A percentile compares a stretch with the other conserved stretches of the same genome.
These are phyloP conservation scores for Escallonia herrerae DNA, from an alignment of 129 eudicot genomes.

Conservation along the genomic window DNA sequence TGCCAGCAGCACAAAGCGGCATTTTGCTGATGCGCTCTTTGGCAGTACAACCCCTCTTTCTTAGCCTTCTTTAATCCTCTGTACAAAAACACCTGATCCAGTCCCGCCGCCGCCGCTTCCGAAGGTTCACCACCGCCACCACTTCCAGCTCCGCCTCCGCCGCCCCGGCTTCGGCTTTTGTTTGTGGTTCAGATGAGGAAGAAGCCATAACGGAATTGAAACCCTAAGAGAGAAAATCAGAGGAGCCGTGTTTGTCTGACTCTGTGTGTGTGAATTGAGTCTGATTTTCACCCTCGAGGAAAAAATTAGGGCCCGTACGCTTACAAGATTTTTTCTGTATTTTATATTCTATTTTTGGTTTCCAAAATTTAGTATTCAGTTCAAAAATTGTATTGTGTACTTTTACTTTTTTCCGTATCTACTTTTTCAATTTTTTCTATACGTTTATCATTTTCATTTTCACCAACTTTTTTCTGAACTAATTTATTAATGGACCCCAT, in stretches of 20 bases:
- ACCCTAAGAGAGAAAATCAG: slow-evolving; percentile 32
- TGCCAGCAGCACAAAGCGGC: slow-evolving; percentile 99
- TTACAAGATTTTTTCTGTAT: too few relatives aligned
- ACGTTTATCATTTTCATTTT: too few relatives aligned
- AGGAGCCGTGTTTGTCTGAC: background rate
- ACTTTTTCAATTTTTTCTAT: too few relatives aligned
- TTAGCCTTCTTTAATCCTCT: slow-evolving; percentile 81
- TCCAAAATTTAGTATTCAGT: too few relatives aligned
- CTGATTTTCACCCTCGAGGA: background rate
- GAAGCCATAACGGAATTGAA: slow-evolving; percentile 28
- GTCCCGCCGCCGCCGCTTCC: slow-evolving; percentile 21
- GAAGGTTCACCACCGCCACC: slow-evolving; percentile 24
- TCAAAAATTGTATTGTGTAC: too few relatives aligned
- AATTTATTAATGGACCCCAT: too few relatives aligned
- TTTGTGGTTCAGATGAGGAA: slow-evolving; percentile 28
- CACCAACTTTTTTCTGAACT: too few relatives aligned
- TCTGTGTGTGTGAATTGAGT: background rate
- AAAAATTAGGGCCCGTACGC: too few relatives aligned
- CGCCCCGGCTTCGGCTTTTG: slow-evolving; percentile 42
- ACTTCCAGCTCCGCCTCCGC: slow-evolving; percentile 22
- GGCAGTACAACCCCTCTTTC: slow-evolving; percentile 87
- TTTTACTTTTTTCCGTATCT: too few relatives aligned
- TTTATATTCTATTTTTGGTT: too few relatives aligned
- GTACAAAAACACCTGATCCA: slow-evolving; percentile 43
- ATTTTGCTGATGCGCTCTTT: slow-evolving; percentile 95